phyloP scores from a whole-genome alignment of 495 filamentous ascomycete genomes.

The Aspergillus kassunensis region DNA sequence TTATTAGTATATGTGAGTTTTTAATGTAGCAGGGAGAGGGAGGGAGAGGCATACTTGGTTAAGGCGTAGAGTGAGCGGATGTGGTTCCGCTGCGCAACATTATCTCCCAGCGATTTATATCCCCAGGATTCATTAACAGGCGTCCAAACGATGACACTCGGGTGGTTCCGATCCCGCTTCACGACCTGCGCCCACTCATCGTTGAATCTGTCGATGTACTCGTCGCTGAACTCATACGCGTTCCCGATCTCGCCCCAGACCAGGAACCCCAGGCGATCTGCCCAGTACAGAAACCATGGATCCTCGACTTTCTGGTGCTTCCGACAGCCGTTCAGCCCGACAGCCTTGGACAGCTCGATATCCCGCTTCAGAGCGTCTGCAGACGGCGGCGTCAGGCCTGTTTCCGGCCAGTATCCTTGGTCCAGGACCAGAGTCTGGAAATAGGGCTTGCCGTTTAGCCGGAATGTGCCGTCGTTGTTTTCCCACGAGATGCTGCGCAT shows the following conservation, averaged over 20 bases:
- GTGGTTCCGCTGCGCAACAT: constrained; percentile 53
- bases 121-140: constrained; percentile 61
- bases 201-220: constrained; percentile 50
- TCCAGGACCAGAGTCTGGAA: constrained; percentile 38
- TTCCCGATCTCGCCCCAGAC: constrained; percentile 43
- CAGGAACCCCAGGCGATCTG: constrained; percentile 36
- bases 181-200: constrained; percentile 55
- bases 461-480: constrained; percentile 35
- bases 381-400: constrained; percentile 36
- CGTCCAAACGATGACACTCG: constrained; percentile 58
- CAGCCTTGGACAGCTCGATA: constrained; percentile 28
- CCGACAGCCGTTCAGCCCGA: constrained; percentile 37
- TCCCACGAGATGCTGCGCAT: constrained; percentile 37
- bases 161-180: constrained; percentile 56
- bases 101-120: constrained; percentile 47
- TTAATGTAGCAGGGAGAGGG: background rate
- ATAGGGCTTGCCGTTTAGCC: constrained; percentile 34
- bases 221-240: constrained; percentile 46
- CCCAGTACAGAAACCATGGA: constrained; percentile 36
- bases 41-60: constrained; percentile 45
- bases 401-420: constrained; percentile 39
- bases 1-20: too few relatives aligned
- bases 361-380: constrained; percentile 29
- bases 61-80: constrained; percentile 54
- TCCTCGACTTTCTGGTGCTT: constrained; percentile 44